phyloP scores from a whole-genome alignment of 2,329 filamentous ascomycete species.

The Pseudopithomyces maydicus region DNA sequence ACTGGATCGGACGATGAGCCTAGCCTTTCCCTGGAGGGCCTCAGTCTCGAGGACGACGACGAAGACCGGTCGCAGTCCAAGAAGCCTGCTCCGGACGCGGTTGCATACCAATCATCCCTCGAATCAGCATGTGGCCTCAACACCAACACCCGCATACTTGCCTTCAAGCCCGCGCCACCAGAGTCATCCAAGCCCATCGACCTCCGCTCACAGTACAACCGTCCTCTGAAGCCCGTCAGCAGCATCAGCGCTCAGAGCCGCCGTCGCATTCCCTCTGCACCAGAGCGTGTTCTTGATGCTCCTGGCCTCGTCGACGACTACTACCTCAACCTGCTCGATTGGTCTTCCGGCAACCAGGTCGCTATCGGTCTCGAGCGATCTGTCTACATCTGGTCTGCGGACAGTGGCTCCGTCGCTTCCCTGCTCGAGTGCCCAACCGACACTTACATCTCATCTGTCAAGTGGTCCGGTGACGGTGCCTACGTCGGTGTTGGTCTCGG shows the following conservation, averaged over 20 bases:
- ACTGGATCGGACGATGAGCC: slow-evolving; percentile 72
- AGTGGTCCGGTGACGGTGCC: slow-evolving; percentile 96
- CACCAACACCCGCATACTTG: slow-evolving; percentile 91
- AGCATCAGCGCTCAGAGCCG: slow-evolving; percentile 82
- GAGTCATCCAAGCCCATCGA: slow-evolving; percentile 99
- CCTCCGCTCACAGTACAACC: slow-evolving; percentile 96
- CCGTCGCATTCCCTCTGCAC: slow-evolving; percentile 89
- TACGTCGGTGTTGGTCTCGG: slow-evolving; percentile 96
- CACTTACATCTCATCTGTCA: slow-evolving; percentile 96
- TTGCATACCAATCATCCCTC: slow-evolving; percentile 90
- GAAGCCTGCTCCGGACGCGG: slow-evolving; percentile 77
- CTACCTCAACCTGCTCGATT: slow-evolving; percentile 98
- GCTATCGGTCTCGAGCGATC: slow-evolving; percentile 96
- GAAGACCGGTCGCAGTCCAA: slow-evolving; percentile 70
- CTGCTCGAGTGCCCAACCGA: slow-evolving; percentile 86
- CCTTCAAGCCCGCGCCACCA: slow-evolving; percentile 97
- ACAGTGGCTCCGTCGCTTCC: slow-evolving; percentile 85
- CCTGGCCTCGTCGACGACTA: slow-evolving; percentile 97
- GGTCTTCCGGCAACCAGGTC: slow-evolving; percentile 97
- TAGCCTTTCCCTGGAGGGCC: slow-evolving; percentile 73
- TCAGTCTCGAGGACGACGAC: slow-evolving; percentile 77
- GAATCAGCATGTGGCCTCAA: slow-evolving; percentile 91
- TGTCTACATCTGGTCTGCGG: slow-evolving; percentile 98
- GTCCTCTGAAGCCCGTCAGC: slow-evolving; percentile 80
- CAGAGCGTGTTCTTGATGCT: slow-evolving; percentile 94